A percentile compares a stretch with the other conserved stretches of the same genome.
Conservation (phyloP, 768 basidiomycete species). For the Suillus plorans region DNA sequence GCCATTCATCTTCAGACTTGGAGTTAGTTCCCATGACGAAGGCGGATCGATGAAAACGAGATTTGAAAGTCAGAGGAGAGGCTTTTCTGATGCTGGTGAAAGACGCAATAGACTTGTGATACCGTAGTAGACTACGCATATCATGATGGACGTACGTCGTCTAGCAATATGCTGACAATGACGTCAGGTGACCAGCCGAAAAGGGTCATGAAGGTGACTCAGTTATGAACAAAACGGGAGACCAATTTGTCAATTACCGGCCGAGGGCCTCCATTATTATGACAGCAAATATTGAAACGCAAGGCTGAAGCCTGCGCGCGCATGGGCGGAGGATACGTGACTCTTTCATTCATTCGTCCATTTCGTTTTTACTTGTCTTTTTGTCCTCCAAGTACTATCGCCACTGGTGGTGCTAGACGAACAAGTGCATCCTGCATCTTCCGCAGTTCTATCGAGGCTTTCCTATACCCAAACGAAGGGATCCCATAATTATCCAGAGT, state of each 20-base stretch:
- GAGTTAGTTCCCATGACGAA: slow-evolving; percentile 12
- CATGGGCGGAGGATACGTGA: too few relatives aligned
- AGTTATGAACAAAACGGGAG: background rate
- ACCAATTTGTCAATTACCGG: background rate
- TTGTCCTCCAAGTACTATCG: background rate
- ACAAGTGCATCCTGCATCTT: background rate
- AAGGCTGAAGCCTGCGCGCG: background rate
- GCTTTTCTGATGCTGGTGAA: background rate
- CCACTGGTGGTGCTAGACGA: background rate
- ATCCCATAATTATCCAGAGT: background rate
- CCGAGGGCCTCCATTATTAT: background rate
- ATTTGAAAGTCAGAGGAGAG: background rate
- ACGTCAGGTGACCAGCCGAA: background rate
- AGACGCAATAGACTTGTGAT: background rate
- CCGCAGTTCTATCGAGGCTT: background rate
- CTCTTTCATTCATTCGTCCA: background rate
- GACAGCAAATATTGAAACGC: background rate
- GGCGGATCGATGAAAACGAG: slow-evolving; percentile 3
- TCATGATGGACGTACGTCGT: background rate
- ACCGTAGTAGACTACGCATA: background rate
- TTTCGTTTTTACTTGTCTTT: background rate
- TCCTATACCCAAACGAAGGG: background rate
- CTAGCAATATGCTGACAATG: background rate
- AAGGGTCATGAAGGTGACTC: too few relatives aligned
- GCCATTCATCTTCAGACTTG: slow-evolving; percentile 82